Evolutionary conservation across 192 early-diverging fungal species (phyloP).

Genomic region (Coemansia furcata): DNA sequence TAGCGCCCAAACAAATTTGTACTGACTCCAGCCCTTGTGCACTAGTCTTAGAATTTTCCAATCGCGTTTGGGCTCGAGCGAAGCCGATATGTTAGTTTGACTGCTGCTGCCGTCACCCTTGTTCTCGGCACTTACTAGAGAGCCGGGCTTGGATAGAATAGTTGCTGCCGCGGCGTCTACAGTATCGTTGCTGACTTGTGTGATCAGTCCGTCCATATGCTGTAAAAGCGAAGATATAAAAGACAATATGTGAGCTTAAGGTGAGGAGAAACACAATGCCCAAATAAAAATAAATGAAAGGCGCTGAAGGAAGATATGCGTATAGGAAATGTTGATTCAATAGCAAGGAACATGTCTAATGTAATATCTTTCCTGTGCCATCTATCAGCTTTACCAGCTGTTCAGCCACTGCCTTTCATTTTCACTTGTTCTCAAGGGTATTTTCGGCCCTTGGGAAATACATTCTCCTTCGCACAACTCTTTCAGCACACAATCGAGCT

Average conservation of each 20-base stretch:
- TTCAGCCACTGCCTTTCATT: slow-evolving; percentile 2
- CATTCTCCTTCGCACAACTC: not conserved
- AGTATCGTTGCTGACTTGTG: not conserved
- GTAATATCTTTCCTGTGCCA: not conserved
- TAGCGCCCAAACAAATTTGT: slow-evolving; percentile 31
- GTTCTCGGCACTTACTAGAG: not conserved
- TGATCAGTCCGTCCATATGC: not conserved
- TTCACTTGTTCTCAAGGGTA: not conserved
- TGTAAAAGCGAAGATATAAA: not conserved
- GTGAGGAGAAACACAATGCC: not conserved
- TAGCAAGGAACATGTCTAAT: not conserved
- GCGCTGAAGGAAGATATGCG: not conserved
- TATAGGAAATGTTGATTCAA: not conserved
- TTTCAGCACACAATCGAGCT: not conserved
- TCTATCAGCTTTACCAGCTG: not conserved
- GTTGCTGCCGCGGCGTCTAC: not conserved
- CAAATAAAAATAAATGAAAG: not conserved
- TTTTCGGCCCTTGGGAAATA: not conserved
- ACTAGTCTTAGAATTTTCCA: slow-evolving; percentile 1
- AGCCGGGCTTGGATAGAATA: not conserved
- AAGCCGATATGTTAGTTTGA: not conserved
- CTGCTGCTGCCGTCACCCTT: not conserved
- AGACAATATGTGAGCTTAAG: not conserved
- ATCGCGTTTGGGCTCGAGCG: not conserved
- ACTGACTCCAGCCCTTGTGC: slow-evolving; percentile 10